These are phyloP conservation scores for Cyberlindnera lachancei DNA, from an alignment of 805 yeast genomes.

Conservation along the genomic window DNA sequence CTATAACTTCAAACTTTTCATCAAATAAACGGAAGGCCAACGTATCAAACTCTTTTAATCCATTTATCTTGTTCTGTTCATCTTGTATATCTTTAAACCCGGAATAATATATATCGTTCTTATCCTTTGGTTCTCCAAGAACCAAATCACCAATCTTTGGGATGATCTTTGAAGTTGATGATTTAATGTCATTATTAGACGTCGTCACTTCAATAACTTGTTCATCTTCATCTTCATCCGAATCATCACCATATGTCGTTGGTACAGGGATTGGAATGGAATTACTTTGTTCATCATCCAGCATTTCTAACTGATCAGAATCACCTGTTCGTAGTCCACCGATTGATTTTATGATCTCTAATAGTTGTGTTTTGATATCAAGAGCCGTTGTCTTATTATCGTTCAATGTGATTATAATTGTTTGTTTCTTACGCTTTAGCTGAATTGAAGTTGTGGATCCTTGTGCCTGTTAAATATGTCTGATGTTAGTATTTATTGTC, in stretches of 20 bases:
- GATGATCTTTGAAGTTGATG: slow-evolving; percentile 8
- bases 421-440: slow-evolving; percentile 29
- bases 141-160: slow-evolving; percentile 11
- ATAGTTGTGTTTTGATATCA: slow-evolving; percentile 26
- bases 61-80: slow-evolving; percentile 5
- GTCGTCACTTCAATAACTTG: slow-evolving; percentile 1
- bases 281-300: slow-evolving; percentile 21
- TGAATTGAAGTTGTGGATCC: slow-evolving; percentile 12
- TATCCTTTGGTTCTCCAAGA: slow-evolving; percentile 16
- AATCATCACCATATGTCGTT: slow-evolving; percentile 25
- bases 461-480: too few relatives aligned
- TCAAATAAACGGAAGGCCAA: slow-evolving; percentile 17
- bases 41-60: slow-evolving; percentile 12
- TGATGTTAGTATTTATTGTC: too few relatives aligned
- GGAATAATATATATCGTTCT: slow-evolving; percentile 12
- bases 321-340: slow-evolving; percentile 37
- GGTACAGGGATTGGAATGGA: slow-evolving; percentile 30
- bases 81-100: slow-evolving; percentile 15
- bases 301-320: slow-evolving; percentile 17
- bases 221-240: slow-evolving; percentile 25
- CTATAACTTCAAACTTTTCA: slow-evolving; percentile 13
- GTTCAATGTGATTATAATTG: slow-evolving; percentile 26
- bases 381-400: slow-evolving; percentile 17
- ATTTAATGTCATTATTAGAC: too few relatives aligned
- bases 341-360: slow-evolving; percentile 33